phyloP scores from a whole-genome alignment of 495 filamentous ascomycete species.

The Xylaria longipes region DNA sequence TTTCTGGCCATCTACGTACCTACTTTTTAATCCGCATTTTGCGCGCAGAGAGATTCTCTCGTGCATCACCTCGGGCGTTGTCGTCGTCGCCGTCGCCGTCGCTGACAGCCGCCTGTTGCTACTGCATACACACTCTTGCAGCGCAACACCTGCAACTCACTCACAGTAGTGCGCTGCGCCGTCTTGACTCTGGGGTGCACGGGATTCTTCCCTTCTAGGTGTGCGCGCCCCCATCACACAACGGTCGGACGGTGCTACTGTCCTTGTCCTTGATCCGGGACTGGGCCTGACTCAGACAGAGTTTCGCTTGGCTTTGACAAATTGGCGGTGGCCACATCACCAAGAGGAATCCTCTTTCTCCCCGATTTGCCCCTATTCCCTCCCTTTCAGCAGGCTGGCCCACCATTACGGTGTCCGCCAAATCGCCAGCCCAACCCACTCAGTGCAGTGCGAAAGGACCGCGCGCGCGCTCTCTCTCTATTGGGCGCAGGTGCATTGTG shows the following conservation, averaged over 20 bases:
- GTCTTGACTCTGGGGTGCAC: background rate
- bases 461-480: background rate
- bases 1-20: background rate
- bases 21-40: slow-evolving; percentile 23
- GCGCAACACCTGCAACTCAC: slow-evolving; percentile 8
- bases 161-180: slow-evolving; percentile 18
- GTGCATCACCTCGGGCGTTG: slow-evolving; percentile 18
- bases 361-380: slow-evolving; percentile 20
- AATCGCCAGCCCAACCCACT: slow-evolving; percentile 18
- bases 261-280: slow-evolving; percentile 27
- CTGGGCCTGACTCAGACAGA: slow-evolving; percentile 41
- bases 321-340: slow-evolving; percentile 45
- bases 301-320: slow-evolving; percentile 39
- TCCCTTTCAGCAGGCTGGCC: slow-evolving; percentile 19
- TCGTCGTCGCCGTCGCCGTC: slow-evolving; percentile 10
- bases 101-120: background rate
- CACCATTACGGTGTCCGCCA: slow-evolving; percentile 21
- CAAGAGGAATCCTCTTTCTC: slow-evolving; percentile 37
- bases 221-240: slow-evolving; percentile 5
- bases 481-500: slow-evolving; percentile 15
- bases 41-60: slow-evolving; percentile 8
- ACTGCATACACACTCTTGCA: slow-evolving; percentile 10
- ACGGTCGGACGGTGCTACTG: slow-evolving; percentile 4
- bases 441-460: slow-evolving; percentile 14
- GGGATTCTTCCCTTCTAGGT: background rate